phyloP scores from a whole-genome alignment of 306 rosid genomes.

The Inga oerstediana region DNA sequence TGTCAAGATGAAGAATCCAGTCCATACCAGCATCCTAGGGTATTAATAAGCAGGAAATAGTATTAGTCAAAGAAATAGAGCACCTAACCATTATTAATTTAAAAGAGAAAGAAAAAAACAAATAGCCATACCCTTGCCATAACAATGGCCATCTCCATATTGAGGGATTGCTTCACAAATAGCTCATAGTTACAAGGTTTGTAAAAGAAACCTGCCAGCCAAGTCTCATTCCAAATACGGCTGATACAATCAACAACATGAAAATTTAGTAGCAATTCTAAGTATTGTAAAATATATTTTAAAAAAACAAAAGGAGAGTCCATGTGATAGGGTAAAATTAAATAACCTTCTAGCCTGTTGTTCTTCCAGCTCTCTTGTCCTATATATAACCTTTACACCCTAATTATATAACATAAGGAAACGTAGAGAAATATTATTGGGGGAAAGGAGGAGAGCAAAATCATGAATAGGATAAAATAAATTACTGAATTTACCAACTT shows the following conservation, averaged over 20 bases:
- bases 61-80: conserved; percentile 14
- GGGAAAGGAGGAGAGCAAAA: conserved; percentile 22
- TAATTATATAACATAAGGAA: conserved; percentile 44
- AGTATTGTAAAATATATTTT: background rate
- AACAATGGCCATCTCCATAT: conserved; percentile 98
- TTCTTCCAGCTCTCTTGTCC: conserved; percentile 92
- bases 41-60: conserved; percentile 35
- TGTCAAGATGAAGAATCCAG: conserved; percentile 97
- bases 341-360: conserved; percentile 88
- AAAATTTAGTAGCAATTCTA: conserved; percentile 4
- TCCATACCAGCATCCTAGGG: conserved; percentile 88
- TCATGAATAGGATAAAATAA: conserved; percentile 13
- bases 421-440: conserved; percentile 25
- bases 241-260: conserved; percentile 52
- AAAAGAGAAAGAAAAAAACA: background rate
- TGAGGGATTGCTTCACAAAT: conserved; percentile 98
- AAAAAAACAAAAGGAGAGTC: conserved; percentile 10
- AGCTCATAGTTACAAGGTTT: conserved; percentile 98
- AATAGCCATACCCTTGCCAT: conserved; percentile 90
- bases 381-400: conserved; percentile 93
- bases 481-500: conserved; percentile 44
- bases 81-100: background rate
- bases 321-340: conserved; percentile 24
- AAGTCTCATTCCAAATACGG: conserved; percentile 98
- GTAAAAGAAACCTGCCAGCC: conserved; percentile 95